Evolutionary conservation across 108 stramenopile genomes (phyloP), one percentile per base, ranked within the genome.

Genomic region (Cyclostephanos tholiformis): DNA sequence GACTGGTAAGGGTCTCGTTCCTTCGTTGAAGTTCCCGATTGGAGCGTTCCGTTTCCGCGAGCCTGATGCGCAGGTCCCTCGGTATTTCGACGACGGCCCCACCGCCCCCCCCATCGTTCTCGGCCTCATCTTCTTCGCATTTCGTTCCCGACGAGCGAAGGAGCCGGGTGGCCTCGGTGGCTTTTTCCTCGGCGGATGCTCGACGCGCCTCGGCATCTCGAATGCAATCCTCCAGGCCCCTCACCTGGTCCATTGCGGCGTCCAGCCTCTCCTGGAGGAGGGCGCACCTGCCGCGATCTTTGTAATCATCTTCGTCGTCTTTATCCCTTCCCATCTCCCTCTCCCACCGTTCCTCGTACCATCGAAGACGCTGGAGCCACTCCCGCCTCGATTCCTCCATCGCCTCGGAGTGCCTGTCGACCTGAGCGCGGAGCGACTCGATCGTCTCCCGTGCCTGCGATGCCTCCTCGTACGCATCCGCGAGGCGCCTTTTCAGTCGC

Each of bases 21-120:
- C 74, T 72, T 20, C 88, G 83, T 29, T 67, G 53, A 44, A 82
- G 69, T 59, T 93, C 88, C 29, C 95, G 88, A 75, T 86, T 82
- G 50, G 77, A 72, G 55, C 95, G 88, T 69, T 95, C 92, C 46
- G 82, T 49, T 36, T 95, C 92, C 41, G 91, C 88, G 38, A 91
- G 44, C 61, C 77, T 63, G 64, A 92, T 87, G 22, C 92, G 87
- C 19, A 79, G 58, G 41, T 60, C 67, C 10, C 75, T 39, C 12
- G 77, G 65, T 39, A 62, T 71, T 70, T 65, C 58, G 22, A 57
- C 41, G 10, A 22, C 53, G 26, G 44, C 48, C 19, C 58, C 41
- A 20, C 71, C 65, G 26, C 53, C 63, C 13, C 62, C 41, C n/a
- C 23, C 57, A 7, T 74, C 44, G 7, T 55, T 51, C 36, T 69